Evolutionary conservation across 2,329 filamentous ascomycete genomes (phyloP).

Genomic region (Exophiala lecanii-corni): DNA sequence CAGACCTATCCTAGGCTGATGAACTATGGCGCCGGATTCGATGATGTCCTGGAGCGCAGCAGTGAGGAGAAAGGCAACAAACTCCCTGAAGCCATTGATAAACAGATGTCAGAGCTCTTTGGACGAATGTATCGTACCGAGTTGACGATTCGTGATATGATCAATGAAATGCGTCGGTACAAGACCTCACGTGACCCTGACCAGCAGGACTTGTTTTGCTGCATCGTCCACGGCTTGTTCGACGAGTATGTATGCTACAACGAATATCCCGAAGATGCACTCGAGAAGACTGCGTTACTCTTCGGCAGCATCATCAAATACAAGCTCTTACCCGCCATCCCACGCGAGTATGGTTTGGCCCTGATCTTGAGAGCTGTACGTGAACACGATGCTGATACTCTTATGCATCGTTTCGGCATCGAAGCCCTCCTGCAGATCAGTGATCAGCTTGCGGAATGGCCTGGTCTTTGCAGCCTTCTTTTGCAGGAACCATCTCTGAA

Average conservation of each 20-base stretch:
- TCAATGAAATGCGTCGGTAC: conserved; percentile 77
- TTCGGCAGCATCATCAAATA: conserved; percentile 96
- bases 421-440: conserved; percentile 90
- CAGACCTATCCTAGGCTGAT: conserved; percentile 90
- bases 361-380: conserved; percentile 97
- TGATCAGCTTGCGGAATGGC: conserved; percentile 82
- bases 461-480: conserved; percentile 84
- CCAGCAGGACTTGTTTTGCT: conserved; percentile 93
- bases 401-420: conserved; percentile 97
- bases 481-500: conserved; percentile 76
- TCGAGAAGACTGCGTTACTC: conserved; percentile 91
- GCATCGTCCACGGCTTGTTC: conserved; percentile 97
- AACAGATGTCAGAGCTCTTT: conserved; percentile 94
- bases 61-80: conserved; percentile 70
- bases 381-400: conserved; percentile 73
- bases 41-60: conserved; percentile 85
- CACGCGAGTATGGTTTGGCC: conserved; percentile 86
- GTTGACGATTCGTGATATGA: conserved; percentile 77
- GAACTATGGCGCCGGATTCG: conserved; percentile 90
- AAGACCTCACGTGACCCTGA: conserved; percentile 78
- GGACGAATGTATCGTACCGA: conserved; percentile 97
- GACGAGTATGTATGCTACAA: conserved; percentile 95
- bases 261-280: conserved; percentile 90
- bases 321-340: conserved; percentile 82
- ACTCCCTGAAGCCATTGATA: conserved; percentile 72